Evolutionary conservation across 1,139 yeast genomes (phyloP), one percentile per base, ranked within the genome.

Genomic region (Wickerhamomyces sp.): DNA sequence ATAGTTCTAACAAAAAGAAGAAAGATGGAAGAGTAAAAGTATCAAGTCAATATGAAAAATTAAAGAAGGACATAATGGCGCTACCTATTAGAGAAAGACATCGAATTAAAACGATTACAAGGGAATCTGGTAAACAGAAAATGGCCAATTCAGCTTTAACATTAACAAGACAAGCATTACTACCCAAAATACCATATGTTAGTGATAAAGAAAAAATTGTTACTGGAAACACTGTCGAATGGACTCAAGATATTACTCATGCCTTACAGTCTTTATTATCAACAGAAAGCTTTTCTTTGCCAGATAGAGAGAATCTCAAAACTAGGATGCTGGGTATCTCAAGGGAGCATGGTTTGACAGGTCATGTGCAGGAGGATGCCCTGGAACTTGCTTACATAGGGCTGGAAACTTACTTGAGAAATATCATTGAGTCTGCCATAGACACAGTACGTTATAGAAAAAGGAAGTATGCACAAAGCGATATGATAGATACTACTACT

Each of bases 181-280:
- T 90, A 40, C 97, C 98, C 1, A 86, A 84, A 53, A 81, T 92
- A 16, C 98, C 99, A 5, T 80, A 84, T 59, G 47, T 44, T 49
- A 58, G 58, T 38, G 72, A 68, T 40, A 59, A 62, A 40, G 68
- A 66, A 26, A 58, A 59, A 41, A 30, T 28, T 22, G 26, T 53
- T 34, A 51, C 47, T 25, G 69, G 80, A 54, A 74, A 79, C 61
- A 67, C 89, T 51, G 74, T 79, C 40, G 83, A 83, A 51, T 89
- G 96, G 95, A 89, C 94, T 22, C 96, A 89, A 60, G 98, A 94
- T 58, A 89, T 92, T 20, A 76, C 84, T 37, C 90, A 83, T 56
- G 95, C 95, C n/a, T 77, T 88, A 40, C 88, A 87, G 51, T 78
- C 94, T 3, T 95, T 95, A 5, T 68, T 92, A 29, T 75, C 94